These are phyloP conservation scores for Fusarium bulbicola DNA, from an alignment of 2,329 filamentous ascomycete genomes.

Conservation along the genomic window DNA sequence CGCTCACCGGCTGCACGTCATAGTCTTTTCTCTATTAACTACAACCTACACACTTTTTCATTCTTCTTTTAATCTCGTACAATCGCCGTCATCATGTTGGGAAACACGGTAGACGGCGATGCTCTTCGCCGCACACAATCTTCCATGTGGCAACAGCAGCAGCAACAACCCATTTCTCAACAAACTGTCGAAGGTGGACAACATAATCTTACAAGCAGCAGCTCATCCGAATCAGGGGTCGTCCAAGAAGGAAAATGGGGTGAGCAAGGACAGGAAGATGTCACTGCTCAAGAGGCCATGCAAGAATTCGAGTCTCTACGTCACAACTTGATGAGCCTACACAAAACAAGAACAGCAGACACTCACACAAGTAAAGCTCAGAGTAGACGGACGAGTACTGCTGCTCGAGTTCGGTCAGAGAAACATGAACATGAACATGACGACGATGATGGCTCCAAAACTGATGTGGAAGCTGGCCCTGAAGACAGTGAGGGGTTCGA, in stretches of 20 bases:
- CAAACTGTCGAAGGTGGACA: slow-evolving; percentile 30
- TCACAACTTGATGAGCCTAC: slow-evolving; percentile 47
- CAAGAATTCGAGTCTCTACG: slow-evolving; percentile 49
- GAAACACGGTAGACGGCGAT: slow-evolving; percentile 44
- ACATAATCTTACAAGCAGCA: slow-evolving; percentile 13
- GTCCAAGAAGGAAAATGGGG: slow-evolving; percentile 45
- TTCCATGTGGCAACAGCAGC: slow-evolving; percentile 30
- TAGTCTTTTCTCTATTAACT: not conserved
- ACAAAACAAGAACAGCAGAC: slow-evolving; percentile 48
- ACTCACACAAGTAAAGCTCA: slow-evolving; percentile 42
- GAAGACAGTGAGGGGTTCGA: slow-evolving; percentile 22
- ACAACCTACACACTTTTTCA: not conserved
- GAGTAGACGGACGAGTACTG: slow-evolving; percentile 16
- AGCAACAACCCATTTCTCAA: slow-evolving; percentile 29
- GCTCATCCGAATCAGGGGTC: slow-evolving; percentile 31
- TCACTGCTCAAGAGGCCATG: slow-evolving; percentile 47
- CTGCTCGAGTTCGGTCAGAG: slow-evolving; percentile 12
- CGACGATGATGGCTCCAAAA: slow-evolving; percentile 51
- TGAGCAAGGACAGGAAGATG: slow-evolving; percentile 48
- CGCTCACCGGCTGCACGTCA: not conserved
- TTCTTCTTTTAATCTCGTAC: not conserved
- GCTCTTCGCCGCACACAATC: slow-evolving; percentile 47
- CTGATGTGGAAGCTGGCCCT: slow-evolving; percentile 30
- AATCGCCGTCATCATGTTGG: slow-evolving; percentile 44
- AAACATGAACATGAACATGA: slow-evolving; percentile 33